Base-by-base conservation (phyloP, 768 basidiomycete species). In the Megacollybia marginata region DNA sequence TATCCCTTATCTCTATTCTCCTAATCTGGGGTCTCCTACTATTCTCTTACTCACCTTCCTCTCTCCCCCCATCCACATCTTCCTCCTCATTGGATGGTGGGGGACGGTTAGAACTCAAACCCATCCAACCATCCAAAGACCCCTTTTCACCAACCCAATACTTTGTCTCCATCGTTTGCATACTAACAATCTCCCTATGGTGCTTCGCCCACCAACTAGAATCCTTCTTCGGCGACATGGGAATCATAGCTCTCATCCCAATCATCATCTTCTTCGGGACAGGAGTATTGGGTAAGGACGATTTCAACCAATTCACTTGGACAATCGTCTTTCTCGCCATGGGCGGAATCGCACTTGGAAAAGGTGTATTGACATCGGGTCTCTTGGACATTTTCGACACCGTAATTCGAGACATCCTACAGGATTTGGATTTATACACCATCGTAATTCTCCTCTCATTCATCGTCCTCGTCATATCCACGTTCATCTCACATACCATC, bases 401-500 rank as follows among this genome's bases (percentile, higher is more conserved):
- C 3, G 61, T 76, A 43, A 81, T 92, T 51, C 72, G 78, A 18
- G 58, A 68, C 11, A 60, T 85, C 11, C 78, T 95, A 18, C 61
- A 76, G 0, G 91, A 80, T 0, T 72, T 79, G 50, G 67, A 72
- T 2, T 68, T 88, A 18, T 89, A 88, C 61, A 71, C 69, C 2
- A 86, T 94, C 28, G 81, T 90, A 8, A 58, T 88, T 34, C 76
- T 87, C 46, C 73, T 90, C 35, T 82, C 86, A 0, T 71, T 77
- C 9, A 66, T 85, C 42, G 85, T 91, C 33, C 68, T 91, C 58
- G 65, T 92, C 50, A 77, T 92, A 51, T 92, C 88, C n/a, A 93
- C 92, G 1, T 91, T 92, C 67, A 97, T 99, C 65, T 94, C 91
- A 62, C 96, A 95, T 68, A 94, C 94, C 11, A 96, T 99, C 60